Percentiles rank a stretch among this genome's conserved stretches.
These are phyloP conservation scores for Rossbeevera mucosa DNA, from an alignment of 768 basidiomycete genomes.

Conservation along the genomic window DNA sequence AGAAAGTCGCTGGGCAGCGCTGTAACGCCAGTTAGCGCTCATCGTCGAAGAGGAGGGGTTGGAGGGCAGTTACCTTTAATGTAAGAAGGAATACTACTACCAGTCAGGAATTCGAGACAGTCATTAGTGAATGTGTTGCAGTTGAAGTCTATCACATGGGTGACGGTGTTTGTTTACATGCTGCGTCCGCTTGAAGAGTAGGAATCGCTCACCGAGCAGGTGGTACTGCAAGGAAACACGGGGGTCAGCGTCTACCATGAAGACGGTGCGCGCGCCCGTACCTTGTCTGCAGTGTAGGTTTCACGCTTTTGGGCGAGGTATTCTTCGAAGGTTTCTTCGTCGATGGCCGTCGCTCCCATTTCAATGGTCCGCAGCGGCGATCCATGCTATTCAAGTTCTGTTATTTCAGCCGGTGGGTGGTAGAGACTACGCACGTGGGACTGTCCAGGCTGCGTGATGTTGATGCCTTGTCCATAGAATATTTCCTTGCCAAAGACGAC, in stretches of 20 bases:
- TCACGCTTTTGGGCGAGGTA: slow-evolving; percentile 72
- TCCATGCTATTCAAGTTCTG: slow-evolving; percentile 63
- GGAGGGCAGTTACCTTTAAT: slow-evolving; percentile 56
- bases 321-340: slow-evolving; percentile 81
- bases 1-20: slow-evolving; percentile 81
- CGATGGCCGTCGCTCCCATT: slow-evolving; percentile 76
- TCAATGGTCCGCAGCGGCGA: slow-evolving; percentile 63
- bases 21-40: slow-evolving; percentile 23
- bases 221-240: slow-evolving; percentile 57
- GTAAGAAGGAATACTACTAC: slow-evolving; percentile 71
- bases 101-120: slow-evolving; percentile 81
- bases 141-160: slow-evolving; percentile 64
- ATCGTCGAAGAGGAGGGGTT: background rate
- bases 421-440: slow-evolving; percentile 66
- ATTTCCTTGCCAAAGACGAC: slow-evolving; percentile 83
- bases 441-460: slow-evolving; percentile 61
- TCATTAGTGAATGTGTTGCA: slow-evolving; percentile 95
- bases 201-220: slow-evolving; percentile 54
- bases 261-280: slow-evolving; percentile 29
- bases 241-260: background rate
- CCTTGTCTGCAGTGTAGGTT: slow-evolving; percentile 88
- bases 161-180: background rate
- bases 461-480: slow-evolving; percentile 89
- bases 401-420: background rate
- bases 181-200: background rate